Conservation (phyloP, 371 early-diverging fungal species). For the Mortierella sp. region DNA sequence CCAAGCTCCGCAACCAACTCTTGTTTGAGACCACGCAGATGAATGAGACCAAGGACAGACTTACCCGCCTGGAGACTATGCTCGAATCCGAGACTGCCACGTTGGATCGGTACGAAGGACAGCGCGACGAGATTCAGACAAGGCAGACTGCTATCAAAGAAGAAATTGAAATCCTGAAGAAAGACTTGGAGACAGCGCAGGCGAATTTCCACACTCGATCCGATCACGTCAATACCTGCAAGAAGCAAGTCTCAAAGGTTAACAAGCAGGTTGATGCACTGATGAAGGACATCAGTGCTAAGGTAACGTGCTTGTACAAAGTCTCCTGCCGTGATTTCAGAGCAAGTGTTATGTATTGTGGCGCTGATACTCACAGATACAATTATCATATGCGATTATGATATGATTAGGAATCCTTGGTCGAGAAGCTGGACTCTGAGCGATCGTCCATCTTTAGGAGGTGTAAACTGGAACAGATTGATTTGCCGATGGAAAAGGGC, state of each 20-base stretch:
- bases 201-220: constrained; percentile 62
- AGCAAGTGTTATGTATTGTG: too few species aligned
- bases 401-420: constrained; percentile 70
- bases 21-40: constrained; percentile 83
- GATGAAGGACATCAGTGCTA: constrained; percentile 69
- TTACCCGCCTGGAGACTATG: constrained; percentile 60
- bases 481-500: constrained; percentile 79
- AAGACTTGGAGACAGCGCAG: constrained; percentile 60
- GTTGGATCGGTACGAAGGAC: constrained; percentile 53
- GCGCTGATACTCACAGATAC: too few species aligned
- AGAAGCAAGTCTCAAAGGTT: constrained; percentile 68
- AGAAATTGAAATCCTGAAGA: constrained; percentile 50
- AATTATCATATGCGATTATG: too few species aligned
- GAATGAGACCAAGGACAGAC: constrained; percentile 71
- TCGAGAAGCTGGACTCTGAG: constrained; percentile 82
- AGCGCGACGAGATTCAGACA: constrained; percentile 55
- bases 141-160: constrained; percentile 57
- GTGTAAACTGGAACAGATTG: constrained; percentile 93
- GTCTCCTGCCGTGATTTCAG: background rate
- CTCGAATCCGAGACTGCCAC: constrained; percentile 52
- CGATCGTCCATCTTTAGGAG: constrained; percentile 82
- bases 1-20: constrained; percentile 79
- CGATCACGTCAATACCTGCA: constrained; percentile 66
- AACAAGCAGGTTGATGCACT: constrained; percentile 76
- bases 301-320: constrained; percentile 40